These are phyloP conservation scores for Austroboletus novae-zelandiae DNA, from an alignment of 1,284 basidiomycete species.

Conservation along the genomic window DNA sequence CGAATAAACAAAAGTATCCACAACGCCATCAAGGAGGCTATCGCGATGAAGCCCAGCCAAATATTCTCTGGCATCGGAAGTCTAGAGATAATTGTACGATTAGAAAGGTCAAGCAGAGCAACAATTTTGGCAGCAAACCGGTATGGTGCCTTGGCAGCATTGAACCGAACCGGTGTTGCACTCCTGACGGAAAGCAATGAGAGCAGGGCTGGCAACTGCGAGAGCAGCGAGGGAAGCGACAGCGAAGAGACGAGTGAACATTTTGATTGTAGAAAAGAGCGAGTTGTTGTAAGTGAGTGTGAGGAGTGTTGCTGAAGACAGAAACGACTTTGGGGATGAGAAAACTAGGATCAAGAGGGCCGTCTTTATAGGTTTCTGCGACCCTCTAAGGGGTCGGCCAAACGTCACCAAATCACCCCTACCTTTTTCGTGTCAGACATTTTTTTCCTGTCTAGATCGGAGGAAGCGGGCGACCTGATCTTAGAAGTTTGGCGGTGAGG, in stretches of 20 bases:
- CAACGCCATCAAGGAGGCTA: neutral
- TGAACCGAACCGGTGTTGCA: conserved; percentile 11
- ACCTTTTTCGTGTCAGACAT: neutral
- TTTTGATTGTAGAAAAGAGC: conserved; percentile 3
- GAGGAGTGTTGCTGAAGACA: neutral
- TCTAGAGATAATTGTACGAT: neutral
- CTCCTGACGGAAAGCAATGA: conserved; percentile 1
- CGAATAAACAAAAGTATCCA: neutral
- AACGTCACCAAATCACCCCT: neutral
- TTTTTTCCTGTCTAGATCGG: neutral
- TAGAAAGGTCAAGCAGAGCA: fast-evolving
- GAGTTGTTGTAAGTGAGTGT: conserved; percentile 12
- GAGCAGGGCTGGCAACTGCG: conserved; percentile 10
- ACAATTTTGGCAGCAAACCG: neutral
- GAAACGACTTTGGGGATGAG: neutral
- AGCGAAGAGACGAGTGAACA: conserved; percentile 25
- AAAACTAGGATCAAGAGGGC: neutral
- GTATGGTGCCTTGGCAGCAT: conserved; percentile 17
- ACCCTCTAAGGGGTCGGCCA: neutral
- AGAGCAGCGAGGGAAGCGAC: conserved; percentile 18
- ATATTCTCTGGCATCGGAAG: fast-evolving
- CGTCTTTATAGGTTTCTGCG: conserved; percentile 13
- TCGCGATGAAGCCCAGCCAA: neutral
- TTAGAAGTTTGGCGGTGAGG: neutral
- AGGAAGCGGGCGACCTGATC: neutral